Conservation (phyloP, 2,329 filamentous ascomycete genomes). For the Tolypocladium sp. region DNA sequence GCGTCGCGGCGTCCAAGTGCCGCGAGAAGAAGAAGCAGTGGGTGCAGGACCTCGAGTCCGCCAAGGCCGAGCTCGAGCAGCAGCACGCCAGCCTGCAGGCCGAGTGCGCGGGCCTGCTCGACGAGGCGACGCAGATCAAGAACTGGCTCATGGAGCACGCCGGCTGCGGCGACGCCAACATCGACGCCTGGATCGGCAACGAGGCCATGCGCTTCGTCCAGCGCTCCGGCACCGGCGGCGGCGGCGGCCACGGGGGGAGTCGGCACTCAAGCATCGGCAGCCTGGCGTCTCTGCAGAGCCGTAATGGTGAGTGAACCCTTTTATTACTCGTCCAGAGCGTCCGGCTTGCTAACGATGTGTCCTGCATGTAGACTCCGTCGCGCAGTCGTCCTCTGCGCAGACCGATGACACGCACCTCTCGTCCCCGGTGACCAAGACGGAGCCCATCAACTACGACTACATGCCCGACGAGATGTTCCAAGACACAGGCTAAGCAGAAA, state of each 20-base stretch:
- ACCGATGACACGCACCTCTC: background rate
- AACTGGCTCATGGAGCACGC: conserved; percentile 43
- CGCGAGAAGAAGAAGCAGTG: conserved; percentile 56
- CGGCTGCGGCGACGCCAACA: conserved; percentile 41
- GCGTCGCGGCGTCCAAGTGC: conserved; percentile 65
- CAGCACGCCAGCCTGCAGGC: conserved; percentile 32
- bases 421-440: background rate
- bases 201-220: conserved; percentile 41
- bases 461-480: conserved; percentile 26
- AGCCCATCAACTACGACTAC: conserved; percentile 23
- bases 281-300: background rate
- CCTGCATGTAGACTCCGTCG: background rate
- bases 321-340: background rate
- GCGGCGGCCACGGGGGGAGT: background rate
- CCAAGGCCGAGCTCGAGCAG: conserved; percentile 32
- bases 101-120: conserved; percentile 31
- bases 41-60: conserved; percentile 39
- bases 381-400: background rate
- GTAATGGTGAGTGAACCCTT: background rate
- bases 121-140: conserved; percentile 38
- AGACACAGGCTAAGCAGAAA: background rate
- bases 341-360: background rate
- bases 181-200: conserved; percentile 43
- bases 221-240: conserved; percentile 1
- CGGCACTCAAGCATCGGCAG: conserved; percentile 4